These are phyloP conservation scores for Chlamydomonas schloesseri DNA, from an alignment of 139 green algal genomes.

Conservation along the genomic window DNA sequence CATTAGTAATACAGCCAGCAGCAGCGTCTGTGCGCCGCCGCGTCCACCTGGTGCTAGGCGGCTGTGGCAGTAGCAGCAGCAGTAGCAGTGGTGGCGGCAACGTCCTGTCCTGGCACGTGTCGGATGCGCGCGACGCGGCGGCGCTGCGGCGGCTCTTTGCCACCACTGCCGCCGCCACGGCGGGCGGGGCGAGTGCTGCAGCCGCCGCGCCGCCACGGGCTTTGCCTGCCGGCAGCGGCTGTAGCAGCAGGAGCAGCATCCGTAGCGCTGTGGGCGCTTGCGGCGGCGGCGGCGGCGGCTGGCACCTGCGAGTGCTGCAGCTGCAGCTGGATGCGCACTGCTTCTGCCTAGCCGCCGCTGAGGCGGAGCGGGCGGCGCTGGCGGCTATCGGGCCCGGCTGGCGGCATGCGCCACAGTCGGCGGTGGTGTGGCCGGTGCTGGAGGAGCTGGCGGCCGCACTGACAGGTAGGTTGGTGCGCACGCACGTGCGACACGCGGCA, in stretches of 20 bases:
- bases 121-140: not conserved
- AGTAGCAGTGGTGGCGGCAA: too few relatives aligned
- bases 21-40: not conserved
- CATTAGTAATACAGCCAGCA: too few relatives aligned
- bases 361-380: not conserved
- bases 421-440: not conserved
- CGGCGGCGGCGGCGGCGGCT: not conserved
- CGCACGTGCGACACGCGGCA: not conserved
- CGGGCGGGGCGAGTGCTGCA: too few relatives aligned
- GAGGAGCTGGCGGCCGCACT: conserved; percentile 7
- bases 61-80: conserved; percentile 14
- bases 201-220: not conserved
- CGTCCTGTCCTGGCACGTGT: not conserved
- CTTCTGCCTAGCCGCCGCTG: not conserved
- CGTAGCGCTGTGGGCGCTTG: too few relatives aligned
- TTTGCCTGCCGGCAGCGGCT: too few relatives aligned
- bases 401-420: not conserved
- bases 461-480: not conserved
- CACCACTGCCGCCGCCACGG: too few relatives aligned
- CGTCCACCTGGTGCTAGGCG: not conserved
- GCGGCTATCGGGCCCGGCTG: not conserved
- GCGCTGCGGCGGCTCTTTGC: not conserved
- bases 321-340: not conserved
- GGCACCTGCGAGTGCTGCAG: conserved; percentile 7
- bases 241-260: too few relatives aligned